Evolutionary conservation across 2,329 filamentous ascomycete species (phyloP).

Genomic region (Stagonosporopsis chrysanthemi): DNA sequence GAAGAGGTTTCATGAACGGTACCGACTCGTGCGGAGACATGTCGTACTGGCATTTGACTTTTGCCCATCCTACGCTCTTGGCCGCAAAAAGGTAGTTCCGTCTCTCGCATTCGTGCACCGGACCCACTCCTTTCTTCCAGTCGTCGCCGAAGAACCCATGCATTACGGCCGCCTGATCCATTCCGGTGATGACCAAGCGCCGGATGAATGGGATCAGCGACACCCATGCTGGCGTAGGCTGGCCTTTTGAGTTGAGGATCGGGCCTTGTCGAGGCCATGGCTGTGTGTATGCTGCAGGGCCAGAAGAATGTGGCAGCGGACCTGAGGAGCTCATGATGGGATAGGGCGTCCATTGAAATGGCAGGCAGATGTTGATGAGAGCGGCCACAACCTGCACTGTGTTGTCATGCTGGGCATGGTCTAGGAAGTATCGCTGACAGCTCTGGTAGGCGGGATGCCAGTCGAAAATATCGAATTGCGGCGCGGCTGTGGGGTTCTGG

Average conservation of each 20-base stretch:
- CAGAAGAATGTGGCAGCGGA: conserved; percentile 41
- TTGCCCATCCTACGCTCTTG: conserved; percentile 89
- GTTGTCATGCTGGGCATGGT: conserved; percentile 83
- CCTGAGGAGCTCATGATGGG: conserved; percentile 55
- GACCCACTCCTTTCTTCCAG: conserved; percentile 80
- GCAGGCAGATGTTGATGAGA: conserved; percentile 89
- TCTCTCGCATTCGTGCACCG: conserved; percentile 85
- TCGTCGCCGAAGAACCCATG: conserved; percentile 98
- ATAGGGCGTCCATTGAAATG: conserved; percentile 73
- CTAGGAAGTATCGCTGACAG: conserved; percentile 89
- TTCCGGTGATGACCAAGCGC: conserved; percentile 87
- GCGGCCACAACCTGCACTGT: conserved; percentile 88
- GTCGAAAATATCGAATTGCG: conserved; percentile 79
- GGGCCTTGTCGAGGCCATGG: conserved; percentile 54
- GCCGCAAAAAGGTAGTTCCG: conserved; percentile 95
- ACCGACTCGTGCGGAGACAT: conserved; percentile 82
- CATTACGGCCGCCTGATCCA: conserved; percentile 84
- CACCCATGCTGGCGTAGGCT: conserved; percentile 57
- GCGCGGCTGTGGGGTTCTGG: conserved; percentile 30
- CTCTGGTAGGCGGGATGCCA: conserved; percentile 93
- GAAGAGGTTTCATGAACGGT: conserved; percentile 86
- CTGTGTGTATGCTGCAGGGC: conserved; percentile 44
- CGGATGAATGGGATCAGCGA: conserved; percentile 89
- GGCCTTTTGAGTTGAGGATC: conserved; percentile 47
- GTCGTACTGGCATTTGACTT: conserved; percentile 90